Conservation (phyloP, 768 basidiomycete genomes). For the Pulveroboletus sp. region DNA sequence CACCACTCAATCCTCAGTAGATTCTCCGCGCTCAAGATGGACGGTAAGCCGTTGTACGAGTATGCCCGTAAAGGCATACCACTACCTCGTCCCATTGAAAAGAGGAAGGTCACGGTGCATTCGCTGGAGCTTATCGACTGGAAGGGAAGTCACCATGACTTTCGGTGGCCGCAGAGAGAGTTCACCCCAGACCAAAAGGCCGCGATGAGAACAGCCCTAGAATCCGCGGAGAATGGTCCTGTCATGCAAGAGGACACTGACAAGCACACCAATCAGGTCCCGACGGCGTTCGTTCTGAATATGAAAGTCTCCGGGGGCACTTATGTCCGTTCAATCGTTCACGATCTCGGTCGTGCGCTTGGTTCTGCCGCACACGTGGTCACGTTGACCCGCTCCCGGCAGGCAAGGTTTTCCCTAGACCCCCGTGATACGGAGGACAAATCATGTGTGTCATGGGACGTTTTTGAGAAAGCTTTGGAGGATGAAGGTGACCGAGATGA, state of each 20-base stretch:
- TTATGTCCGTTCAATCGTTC: conserved; percentile 93
- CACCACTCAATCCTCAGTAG: conserved; percentile 38
- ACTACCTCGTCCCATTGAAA: conserved; percentile 90
- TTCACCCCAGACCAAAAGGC: conserved; percentile 65
- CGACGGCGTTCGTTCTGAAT: conserved; percentile 78
- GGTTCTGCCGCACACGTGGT: conserved; percentile 93
- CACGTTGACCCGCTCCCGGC: conserved; percentile 81
- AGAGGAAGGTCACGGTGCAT: conserved; percentile 78
- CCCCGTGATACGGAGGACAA: conserved; percentile 49
- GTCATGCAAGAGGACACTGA: conserved; percentile 35
- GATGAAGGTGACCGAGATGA: conserved; percentile 52
- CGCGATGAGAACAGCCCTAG: conserved; percentile 63
- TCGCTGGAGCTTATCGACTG: conserved; percentile 76
- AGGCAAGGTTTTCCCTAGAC: conserved; percentile 71
- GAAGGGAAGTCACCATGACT: conserved; percentile 71
- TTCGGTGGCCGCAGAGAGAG: conserved; percentile 68
- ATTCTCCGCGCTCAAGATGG: conserved; percentile 98
- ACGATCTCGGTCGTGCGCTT: conserved; percentile 82
- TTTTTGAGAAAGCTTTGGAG: conserved; percentile 59
- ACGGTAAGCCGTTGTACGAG: conserved; percentile 91
- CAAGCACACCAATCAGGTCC: conserved; percentile 36
- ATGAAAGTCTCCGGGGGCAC: conserved; percentile 97
- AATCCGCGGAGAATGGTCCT: conserved; percentile 41
- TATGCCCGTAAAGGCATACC: conserved; percentile 91
- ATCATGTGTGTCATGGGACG: conserved; percentile 69